Evolutionary conservation across 1,284 basidiomycete genomes (phyloP).

Genomic region (Ceratobasidium sp.): DNA sequence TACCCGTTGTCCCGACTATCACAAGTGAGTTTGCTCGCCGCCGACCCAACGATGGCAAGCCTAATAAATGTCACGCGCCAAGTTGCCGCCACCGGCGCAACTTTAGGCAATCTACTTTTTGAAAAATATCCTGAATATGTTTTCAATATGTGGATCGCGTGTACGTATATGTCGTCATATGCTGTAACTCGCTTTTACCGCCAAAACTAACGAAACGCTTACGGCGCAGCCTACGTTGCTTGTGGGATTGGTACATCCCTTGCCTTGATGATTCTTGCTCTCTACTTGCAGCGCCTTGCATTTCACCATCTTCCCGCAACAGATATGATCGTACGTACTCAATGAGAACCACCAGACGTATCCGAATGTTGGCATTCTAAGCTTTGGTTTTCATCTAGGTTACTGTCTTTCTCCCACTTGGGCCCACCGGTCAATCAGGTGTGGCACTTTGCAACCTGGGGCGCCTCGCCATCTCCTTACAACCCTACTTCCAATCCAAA

Average conservation of each 20-base stretch:
- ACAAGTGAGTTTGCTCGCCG: constrained; percentile 18
- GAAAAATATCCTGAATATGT: constrained; percentile 42
- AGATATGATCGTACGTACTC: constrained; percentile 33
- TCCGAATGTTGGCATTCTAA: background rate
- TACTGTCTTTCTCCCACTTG: constrained; percentile 39
- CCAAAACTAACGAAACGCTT: background rate
- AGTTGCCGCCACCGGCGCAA: constrained; percentile 40
- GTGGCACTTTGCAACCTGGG: constrained; percentile 40
- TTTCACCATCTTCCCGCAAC: constrained; percentile 44
- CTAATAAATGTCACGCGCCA: background rate
- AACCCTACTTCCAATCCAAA: constrained; percentile 28
- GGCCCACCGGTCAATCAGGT: constrained; percentile 38
- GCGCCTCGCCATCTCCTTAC: constrained; percentile 25
- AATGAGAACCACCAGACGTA: background rate
- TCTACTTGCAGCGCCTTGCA: constrained; percentile 42
- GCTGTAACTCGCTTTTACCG: background rate
- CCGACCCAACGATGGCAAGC: background rate
- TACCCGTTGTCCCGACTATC: constrained; percentile 43
- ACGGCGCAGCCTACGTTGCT: constrained; percentile 22
- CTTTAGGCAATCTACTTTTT: constrained; percentile 28
- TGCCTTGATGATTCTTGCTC: constrained; percentile 39
- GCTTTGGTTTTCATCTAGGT: constrained; percentile 16
- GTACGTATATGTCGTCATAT: constrained; percentile 5
- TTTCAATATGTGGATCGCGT: constrained; percentile 44
- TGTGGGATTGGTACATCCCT: constrained; percentile 43